These are phyloP conservation scores for Phyllosticta citriasiana DNA, from an alignment of 2,329 filamentous ascomycete genomes.

Conservation along the genomic window DNA sequence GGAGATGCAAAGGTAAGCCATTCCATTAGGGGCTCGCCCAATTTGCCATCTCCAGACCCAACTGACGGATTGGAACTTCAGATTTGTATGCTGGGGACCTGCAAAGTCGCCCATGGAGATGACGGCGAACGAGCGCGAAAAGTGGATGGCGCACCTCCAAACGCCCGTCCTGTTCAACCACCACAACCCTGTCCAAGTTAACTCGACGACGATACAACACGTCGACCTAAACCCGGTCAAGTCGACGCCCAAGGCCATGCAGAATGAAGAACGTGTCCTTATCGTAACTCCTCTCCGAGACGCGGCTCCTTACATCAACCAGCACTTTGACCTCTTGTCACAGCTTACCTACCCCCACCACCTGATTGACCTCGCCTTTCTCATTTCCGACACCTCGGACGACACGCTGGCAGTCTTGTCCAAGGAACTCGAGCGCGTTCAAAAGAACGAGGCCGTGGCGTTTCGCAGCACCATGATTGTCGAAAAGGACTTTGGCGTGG, in stretches of 20 bases:
- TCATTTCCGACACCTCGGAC: conserved; percentile 84
- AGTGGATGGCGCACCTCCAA: conserved; percentile 80
- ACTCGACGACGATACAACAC: conserved; percentile 66
- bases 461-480: conserved; percentile 80
- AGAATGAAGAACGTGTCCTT: conserved; percentile 78
- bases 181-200: conserved; percentile 77
- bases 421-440: conserved; percentile 77
- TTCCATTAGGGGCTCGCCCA: background rate
- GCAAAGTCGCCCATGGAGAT: conserved; percentile 94
- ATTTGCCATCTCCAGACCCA: background rate
- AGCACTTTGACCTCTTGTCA: conserved; percentile 87
- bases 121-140: conserved; percentile 78
- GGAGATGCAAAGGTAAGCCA: conserved; percentile 77
- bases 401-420: conserved; percentile 83
- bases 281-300: conserved; percentile 91
- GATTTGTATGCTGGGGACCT: conserved; percentile 96
- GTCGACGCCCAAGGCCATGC: conserved; percentile 67
- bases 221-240: conserved; percentile 77
- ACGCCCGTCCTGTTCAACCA: conserved; percentile 96
- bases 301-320: conserved; percentile 67
- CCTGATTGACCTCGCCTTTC: conserved; percentile 88
- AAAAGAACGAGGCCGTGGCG: conserved; percentile 66
- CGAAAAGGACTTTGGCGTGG: conserved; percentile 80
- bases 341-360: conserved; percentile 90
- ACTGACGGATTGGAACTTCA: conserved; percentile 28